These are phyloP conservation scores for Pseudonectria foliicola DNA, from an alignment of 2,329 filamentous ascomycete species.

Conservation along the genomic window DNA sequence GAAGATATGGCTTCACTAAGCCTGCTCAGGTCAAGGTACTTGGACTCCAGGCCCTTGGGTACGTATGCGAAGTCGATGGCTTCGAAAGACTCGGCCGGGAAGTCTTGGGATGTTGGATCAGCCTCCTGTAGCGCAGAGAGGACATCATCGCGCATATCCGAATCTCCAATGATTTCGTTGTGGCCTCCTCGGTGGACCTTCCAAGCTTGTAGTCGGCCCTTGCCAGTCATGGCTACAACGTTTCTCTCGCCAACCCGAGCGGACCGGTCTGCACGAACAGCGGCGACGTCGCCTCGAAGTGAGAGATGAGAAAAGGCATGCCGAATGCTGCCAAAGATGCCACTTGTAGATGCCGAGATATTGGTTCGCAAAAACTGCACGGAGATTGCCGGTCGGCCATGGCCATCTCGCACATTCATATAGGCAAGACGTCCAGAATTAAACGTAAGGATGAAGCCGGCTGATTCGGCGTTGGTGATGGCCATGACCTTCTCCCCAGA, in stretches of 20 bases:
- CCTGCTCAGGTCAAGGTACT: slow-evolving; percentile 43
- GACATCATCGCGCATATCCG: slow-evolving; percentile 62
- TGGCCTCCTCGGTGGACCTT: slow-evolving; percentile 82
- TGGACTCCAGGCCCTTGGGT: slow-evolving; percentile 43
- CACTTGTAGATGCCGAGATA: slow-evolving; percentile 47
- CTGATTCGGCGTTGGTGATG: slow-evolving; percentile 74
- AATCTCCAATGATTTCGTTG: slow-evolving; percentile 64
- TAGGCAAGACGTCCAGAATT: slow-evolving; percentile 84
- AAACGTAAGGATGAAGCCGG: slow-evolving; percentile 78
- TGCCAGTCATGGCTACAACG: slow-evolving; percentile 69
- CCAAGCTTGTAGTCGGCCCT: slow-evolving; percentile 78
- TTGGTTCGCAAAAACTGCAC: slow-evolving; percentile 67
- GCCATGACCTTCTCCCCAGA: slow-evolving; percentile 72
- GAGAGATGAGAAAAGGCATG: slow-evolving; percentile 64
- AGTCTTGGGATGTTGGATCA: slow-evolving; percentile 40
- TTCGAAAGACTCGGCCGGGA: slow-evolving; percentile 56
- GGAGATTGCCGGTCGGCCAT: slow-evolving; percentile 75
- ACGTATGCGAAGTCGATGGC: slow-evolving; percentile 75
- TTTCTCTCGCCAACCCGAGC: slow-evolving; percentile 75
- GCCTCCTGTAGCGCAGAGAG: slow-evolving; percentile 52
- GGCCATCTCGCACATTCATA: slow-evolving; percentile 74
- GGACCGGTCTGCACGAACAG: slow-evolving; percentile 67
- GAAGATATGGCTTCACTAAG: slow-evolving; percentile 43
- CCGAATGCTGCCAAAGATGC: slow-evolving; percentile 76
- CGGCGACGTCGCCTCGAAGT: slow-evolving; percentile 70